These are phyloP conservation scores for Cinnamomum micranthum DNA, from an alignment of 164 flowering plant genomes.

Conservation along the genomic window DNA sequence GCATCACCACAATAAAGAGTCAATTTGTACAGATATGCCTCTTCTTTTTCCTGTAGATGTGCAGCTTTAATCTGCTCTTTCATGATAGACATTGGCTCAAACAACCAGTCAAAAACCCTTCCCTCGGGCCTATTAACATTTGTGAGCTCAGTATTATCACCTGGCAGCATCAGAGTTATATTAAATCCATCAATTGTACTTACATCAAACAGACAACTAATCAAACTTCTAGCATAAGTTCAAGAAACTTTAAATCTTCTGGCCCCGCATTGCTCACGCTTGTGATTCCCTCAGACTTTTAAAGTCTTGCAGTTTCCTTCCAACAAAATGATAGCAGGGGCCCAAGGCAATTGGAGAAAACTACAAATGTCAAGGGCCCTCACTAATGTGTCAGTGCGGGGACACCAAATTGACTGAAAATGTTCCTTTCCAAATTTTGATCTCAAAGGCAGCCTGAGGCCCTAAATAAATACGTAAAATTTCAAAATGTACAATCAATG, in stretches of 20 bases:
- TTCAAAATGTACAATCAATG: neutral
- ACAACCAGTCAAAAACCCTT: slow-evolving; percentile 44
- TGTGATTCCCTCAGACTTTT: neutral
- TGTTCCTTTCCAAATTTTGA: neutral
- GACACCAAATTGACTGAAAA: neutral
- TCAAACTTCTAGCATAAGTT: slow-evolving; percentile 1
- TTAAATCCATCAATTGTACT: neutral
- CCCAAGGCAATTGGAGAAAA: neutral
- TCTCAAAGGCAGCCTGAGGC: neutral
- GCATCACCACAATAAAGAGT: slow-evolving; percentile 26
- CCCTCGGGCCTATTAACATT: slow-evolving; percentile 39
- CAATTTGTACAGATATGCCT: slow-evolving; percentile 24
- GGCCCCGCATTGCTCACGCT: neutral
- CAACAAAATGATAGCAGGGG: neutral
- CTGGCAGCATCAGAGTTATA: slow-evolving; percentile 14
- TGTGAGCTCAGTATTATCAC: slow-evolving; percentile 32
- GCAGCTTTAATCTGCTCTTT: slow-evolving; percentile 35
- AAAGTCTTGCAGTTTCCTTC: neutral
- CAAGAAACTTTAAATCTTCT: too few relatives aligned
- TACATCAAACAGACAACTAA: neutral
- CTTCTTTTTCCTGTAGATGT: slow-evolving; percentile 25
- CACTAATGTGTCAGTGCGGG: neutral
- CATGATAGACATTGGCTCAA: slow-evolving; percentile 36
- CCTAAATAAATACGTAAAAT: neutral
- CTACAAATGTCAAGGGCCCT: too few relatives aligned